A percentile compares a stretch with the other conserved stretches of the same genome.
These are phyloP conservation scores for Acanthamoeba castellanii DNA, from an alignment of 208 protist genomes.

Conservation along the genomic window DNA sequence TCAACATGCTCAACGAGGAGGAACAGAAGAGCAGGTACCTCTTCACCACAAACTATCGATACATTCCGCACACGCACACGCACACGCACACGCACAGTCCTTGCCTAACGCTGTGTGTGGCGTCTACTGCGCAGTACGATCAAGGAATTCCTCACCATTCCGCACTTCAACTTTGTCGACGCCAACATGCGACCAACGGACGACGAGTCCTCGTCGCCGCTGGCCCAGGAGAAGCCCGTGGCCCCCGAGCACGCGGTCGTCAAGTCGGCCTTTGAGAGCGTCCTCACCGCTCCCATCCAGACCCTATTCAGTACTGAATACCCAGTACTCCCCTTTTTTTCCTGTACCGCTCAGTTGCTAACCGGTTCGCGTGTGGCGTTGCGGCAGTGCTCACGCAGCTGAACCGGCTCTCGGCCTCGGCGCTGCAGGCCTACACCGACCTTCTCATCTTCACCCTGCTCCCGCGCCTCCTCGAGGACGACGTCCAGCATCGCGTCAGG, in stretches of 20 bases:
- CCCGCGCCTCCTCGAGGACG: background rate
- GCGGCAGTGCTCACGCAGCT: background rate
- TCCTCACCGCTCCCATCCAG: background rate
- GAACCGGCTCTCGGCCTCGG: background rate
- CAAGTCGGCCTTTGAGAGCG: background rate
- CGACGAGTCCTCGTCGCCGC: background rate
- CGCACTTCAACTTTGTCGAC: slow-evolving; percentile 26
- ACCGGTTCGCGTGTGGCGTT: background rate
- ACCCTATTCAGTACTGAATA: background rate
- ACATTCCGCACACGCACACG: too few species aligned
- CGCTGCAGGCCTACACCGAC: slow-evolving; percentile 35
- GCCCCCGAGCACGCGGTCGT: background rate
- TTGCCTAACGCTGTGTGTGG: background rate
- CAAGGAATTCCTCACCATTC: slow-evolving; percentile 17
- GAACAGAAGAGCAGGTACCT: background rate
- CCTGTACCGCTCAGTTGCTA: background rate
- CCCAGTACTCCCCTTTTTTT: background rate
- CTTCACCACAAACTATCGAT: too few species aligned
- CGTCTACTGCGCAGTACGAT: background rate
- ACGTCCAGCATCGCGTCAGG: background rate
- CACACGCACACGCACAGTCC: background rate
- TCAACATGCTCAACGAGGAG: slow-evolving; percentile 41
- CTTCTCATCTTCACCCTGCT: slow-evolving; percentile 33
- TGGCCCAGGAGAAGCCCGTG: background rate
- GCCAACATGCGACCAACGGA: slow-evolving; percentile 10